Base-by-base conservation (phyloP, 257 asterid genomes). In the Rehmannia glutinosa region DNA sequence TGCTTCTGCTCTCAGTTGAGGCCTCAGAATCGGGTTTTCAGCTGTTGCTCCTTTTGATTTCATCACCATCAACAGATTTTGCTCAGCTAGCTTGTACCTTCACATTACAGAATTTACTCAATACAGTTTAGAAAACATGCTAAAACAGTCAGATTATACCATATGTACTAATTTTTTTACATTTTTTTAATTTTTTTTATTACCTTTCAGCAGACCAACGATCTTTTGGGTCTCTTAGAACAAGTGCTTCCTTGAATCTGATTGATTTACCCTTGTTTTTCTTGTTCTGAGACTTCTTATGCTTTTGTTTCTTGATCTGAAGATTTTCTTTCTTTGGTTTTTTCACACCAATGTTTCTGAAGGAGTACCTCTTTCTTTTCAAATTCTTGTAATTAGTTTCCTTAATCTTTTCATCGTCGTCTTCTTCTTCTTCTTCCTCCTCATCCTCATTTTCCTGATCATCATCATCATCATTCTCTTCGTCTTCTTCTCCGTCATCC, bases 121-220 rank as follows among this genome's bases (percentile, higher is more conserved):
- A 39, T 39, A 24, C 41, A 66, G 1, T 46, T 24, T 42, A 8
- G 50, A 57, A 33, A 30, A 57, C 16, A 28, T n/a, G n/a, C n/a
- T n/a, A n/a, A n/a, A n/a, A n/a, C n/a, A n/a, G n/a, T n/a, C n/a
- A n/a, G n/a, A n/a, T n/a, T n/a, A n/a, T n/a, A n/a, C 5, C 8
- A 1, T 35, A 35, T 9, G 1, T 8, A 35, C 39, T 17, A 21
- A 15, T 8, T 21, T n/a, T 50, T 16, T 3, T 30, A 50, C 8
- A 27, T 2, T 65, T 10, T n/a, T n/a, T n/a, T n/a, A n/a, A n/a
- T 17, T 15, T 9, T n/a, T 11, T 27, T 11, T 43, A 30, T n/a
- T 79, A 90, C 99, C 99, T 88, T 70, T 85, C 93, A 43, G 95
- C 23, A 61, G 99, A 94, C 97, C 99, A 94, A 58, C 99, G 86